Base-by-base conservation (phyloP, 2,329 filamentous ascomycete genomes). In the Dryadomyces quercivorus region DNA sequence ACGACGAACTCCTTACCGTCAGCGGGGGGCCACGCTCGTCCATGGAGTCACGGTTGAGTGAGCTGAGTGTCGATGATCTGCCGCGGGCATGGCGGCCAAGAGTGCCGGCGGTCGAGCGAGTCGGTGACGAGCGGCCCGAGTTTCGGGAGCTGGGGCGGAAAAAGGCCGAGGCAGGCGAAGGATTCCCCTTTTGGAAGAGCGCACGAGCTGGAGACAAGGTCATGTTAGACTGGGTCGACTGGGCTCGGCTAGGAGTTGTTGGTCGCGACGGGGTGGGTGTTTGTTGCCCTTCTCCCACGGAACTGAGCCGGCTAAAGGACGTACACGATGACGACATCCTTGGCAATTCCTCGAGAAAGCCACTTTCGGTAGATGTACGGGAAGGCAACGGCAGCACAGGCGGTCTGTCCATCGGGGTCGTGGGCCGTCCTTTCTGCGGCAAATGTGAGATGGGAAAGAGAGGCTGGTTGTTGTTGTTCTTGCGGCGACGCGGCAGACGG, bases 1-100 rank as follows among this genome's bases (percentile, higher is more conserved):
- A 95, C 1, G 85, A 88, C 1, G 91, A 95, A 6, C 82, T 91
- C 52, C 90, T 78, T n/a, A 82, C 69, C 22, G 80, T 79, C 4
- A 83, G 82, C 3, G 85, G 82, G 7, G 81, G 74, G 5, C 86
- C 76, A 53, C 84, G 81, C 38, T 85, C 81, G 58, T 89, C 87
- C 53, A 83, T 82, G 1, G 85, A 88, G 53, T 80, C 77, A 59
- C 85, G 82, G 18, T 84, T 82, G 46, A 92, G 69, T 1, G 92
- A 97, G 63, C 87, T 91, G 72, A 95, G 78, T 0, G 93, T 97
- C 5, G 91, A 95, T 18, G 93, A 95, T 60, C 93, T 81, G 52
- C 85, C 86, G 61, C 91, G 78, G 51, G 84, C 70, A 21, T 78
- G 76, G 22, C 81, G 70, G 73, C 71, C 55, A 84, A 26, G 2